These are phyloP conservation scores for Cercospora canescens DNA, from an alignment of 2,329 filamentous ascomycete genomes.

Conservation along the genomic window DNA sequence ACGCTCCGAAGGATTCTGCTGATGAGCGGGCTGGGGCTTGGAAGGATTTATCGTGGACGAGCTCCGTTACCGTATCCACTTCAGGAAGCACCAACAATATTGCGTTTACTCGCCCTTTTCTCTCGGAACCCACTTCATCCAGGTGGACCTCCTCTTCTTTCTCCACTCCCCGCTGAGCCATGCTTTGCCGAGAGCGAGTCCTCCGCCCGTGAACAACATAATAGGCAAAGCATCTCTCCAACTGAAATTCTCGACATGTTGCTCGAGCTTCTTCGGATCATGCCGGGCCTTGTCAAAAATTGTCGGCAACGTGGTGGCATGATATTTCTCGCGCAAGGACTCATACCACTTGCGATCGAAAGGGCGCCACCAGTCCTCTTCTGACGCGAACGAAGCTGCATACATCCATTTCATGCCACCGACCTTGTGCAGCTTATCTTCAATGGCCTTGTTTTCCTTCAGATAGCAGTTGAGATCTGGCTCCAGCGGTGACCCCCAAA, in stretches of 20 bases:
- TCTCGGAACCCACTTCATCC: slow-evolving; percentile 12
- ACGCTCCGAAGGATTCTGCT: neutral
- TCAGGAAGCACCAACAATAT: neutral
- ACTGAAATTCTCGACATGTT: neutral
- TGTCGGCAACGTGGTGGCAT: slow-evolving; percentile 60
- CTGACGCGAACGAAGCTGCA: slow-evolving; percentile 66
- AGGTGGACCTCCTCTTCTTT: slow-evolving; percentile 10
- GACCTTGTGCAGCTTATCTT: slow-evolving; percentile 59
- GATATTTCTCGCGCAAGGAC: slow-evolving; percentile 60
- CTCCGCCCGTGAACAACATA: neutral
- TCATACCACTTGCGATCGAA: slow-evolving; percentile 65
- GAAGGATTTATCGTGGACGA: neutral
- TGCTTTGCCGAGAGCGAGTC: neutral
- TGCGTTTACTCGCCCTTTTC: neutral
- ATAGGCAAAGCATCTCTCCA: neutral
- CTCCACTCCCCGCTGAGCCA: slow-evolving; percentile 9
- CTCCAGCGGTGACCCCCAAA: slow-evolving; percentile 57
- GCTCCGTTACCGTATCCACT: neutral
- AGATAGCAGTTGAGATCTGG: slow-evolving; percentile 50
- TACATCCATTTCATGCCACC: slow-evolving; percentile 71
- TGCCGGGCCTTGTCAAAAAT: slow-evolving; percentile 68
- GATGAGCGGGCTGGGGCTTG: neutral
- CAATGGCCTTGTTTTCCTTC: slow-evolving; percentile 59
- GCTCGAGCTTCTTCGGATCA: slow-evolving; percentile 3
- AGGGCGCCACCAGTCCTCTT: slow-evolving; percentile 66